phyloP scores from a whole-genome alignment of 2,329 filamentous ascomycete species.

The Botryotinia narcissicola region DNA sequence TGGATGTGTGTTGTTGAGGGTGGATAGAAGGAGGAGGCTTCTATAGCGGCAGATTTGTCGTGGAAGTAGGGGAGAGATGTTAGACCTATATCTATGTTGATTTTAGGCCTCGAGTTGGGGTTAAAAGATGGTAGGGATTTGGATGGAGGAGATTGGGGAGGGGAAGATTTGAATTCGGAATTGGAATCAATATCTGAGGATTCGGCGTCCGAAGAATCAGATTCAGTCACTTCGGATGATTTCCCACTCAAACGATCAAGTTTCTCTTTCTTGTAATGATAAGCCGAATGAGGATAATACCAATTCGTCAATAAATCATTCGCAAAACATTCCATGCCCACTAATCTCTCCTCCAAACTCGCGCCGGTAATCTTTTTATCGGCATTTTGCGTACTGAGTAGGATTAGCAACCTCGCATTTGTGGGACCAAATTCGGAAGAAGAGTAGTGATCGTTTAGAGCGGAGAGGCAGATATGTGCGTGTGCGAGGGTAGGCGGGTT shows the following conservation, averaged over 20 bases:
- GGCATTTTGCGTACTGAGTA: slow-evolving; percentile 63
- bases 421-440: slow-evolving; percentile 28
- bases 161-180: slow-evolving; percentile 14
- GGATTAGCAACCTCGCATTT: slow-evolving; percentile 49
- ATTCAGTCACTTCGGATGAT: not conserved
- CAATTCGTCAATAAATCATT: slow-evolving; percentile 45
- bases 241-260: not conserved
- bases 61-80: slow-evolving; percentile 72
- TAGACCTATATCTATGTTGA: slow-evolving; percentile 60
- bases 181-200: not conserved
- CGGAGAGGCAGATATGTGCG: slow-evolving; percentile 53
- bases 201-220: not conserved
- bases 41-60: slow-evolving; percentile 64
- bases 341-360: slow-evolving; percentile 62
- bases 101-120: not conserved
- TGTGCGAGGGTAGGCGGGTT: slow-evolving; percentile 66
- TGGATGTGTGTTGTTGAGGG: slow-evolving; percentile 56
- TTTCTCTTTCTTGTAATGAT: slow-evolving; percentile 15
- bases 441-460: slow-evolving; percentile 33
- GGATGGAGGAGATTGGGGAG: not conserved
- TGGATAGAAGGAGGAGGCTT: slow-evolving; percentile 43
- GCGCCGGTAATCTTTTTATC: slow-evolving; percentile 67
- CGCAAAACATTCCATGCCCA: slow-evolving; percentile 70
- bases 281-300: slow-evolving; percentile 36
- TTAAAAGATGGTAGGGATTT: not conserved